Base-by-base conservation (phyloP, 495 filamentous ascomycete genomes). In the Cladorrhinum samala region DNA sequence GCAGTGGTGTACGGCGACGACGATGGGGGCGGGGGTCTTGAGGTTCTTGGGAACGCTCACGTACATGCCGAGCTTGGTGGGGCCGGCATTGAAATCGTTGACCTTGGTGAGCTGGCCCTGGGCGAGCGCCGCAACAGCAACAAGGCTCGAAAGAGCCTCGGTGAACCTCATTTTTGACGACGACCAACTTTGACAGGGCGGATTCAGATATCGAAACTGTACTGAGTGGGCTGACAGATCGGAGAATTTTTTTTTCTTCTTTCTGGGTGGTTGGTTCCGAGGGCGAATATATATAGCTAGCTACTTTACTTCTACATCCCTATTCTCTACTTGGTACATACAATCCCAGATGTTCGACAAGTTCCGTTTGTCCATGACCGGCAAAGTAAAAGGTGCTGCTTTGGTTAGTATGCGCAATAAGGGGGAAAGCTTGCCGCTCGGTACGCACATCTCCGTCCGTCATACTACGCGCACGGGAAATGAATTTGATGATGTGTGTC, bases 1-100 rank as follows among this genome's bases (percentile, higher is more conserved):
- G 48, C 63, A 80, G 57, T 77, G 77, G 62, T 83, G 77, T 17
- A 82, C 72, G 9, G 75, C 80, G 0, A 83, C 77, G 37, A 83
- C 66, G 46, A 83, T 73, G 16, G 77, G 69, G 0, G 79, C 77
- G 25, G 70, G 77, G 1, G 65, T 59, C 39, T 72, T 67, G 16
- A 82, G 70, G 30, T 72, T 78, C 49, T 61, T 67, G 4, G 81
- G 81, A 36, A 80, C 75, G 56, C 80, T 82, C 45, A 79, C 71
- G 60, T 74, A 83, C 77, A 83, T 79, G 46, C 64, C 65, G 18
- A 73, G 61, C 42, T 66, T 69, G 3, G 73, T 75, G 11, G 77
- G 72, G 37, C 68, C 71, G 49, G 65, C 57, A 3, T 65, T 75
- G 55, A 77, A 78, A 61, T 66, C 59, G 14, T 49, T 68, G 45